These are phyloP conservation scores for Curvularia eragrostidis DNA, from an alignment of 2,329 filamentous ascomycete species.

Conservation along the genomic window DNA sequence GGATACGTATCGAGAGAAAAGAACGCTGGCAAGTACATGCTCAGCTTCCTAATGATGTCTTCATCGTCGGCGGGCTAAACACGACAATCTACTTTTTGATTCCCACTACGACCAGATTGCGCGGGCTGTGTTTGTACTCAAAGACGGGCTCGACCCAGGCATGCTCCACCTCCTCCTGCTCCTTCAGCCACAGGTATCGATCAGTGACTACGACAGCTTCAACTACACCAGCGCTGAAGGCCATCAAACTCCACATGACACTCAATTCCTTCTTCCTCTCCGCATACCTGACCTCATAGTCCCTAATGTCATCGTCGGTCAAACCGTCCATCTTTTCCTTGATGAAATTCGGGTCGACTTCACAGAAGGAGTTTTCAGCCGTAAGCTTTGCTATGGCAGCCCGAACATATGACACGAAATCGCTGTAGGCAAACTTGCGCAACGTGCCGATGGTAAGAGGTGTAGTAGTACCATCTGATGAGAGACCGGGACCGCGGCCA, in stretches of 20 bases:
- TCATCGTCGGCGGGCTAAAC: background rate
- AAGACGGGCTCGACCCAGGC: constrained; percentile 96
- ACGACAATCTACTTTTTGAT: constrained; percentile 66
- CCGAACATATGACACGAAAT: constrained; percentile 77
- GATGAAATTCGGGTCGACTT: constrained; percentile 59
- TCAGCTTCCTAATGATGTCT: background rate
- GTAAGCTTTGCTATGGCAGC: constrained; percentile 79
- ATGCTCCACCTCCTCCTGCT: constrained; percentile 73
- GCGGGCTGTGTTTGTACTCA: constrained; percentile 82
- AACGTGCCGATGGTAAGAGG: constrained; percentile 88
- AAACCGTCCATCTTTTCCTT: constrained; percentile 69
- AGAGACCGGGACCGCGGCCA: constrained; percentile 58
- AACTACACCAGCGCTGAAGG: constrained; percentile 86
- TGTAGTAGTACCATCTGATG: constrained; percentile 64
- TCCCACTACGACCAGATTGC: constrained; percentile 92
- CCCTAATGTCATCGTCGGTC: constrained; percentile 75
- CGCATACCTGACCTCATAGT: constrained; percentile 71
- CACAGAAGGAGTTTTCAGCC: constrained; percentile 43
- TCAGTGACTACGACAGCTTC: constrained; percentile 92
- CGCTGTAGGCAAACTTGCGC: constrained; percentile 77
- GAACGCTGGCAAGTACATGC: background rate
- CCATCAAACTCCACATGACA: constrained; percentile 93
- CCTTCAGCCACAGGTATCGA: constrained; percentile 83
- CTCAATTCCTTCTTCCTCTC: constrained; percentile 80
- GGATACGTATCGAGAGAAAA: background rate